These are phyloP conservation scores for Oropetium thomaeum DNA, from an alignment of 176 grass and related monocot species.

Conservation along the genomic window DNA sequence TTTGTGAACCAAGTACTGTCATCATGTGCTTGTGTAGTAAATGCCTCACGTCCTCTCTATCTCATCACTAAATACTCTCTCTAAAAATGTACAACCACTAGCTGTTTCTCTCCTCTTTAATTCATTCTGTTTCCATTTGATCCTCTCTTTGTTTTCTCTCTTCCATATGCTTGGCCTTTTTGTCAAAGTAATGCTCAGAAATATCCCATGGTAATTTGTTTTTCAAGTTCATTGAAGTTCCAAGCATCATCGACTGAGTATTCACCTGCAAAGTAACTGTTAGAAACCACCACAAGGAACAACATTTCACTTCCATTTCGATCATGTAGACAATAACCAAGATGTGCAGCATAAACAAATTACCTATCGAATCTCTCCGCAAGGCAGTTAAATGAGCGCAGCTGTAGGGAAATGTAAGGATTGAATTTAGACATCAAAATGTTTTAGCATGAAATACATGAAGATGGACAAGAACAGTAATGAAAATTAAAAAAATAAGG, in stretches of 20 bases:
- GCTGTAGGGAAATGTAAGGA: constrained; percentile 43
- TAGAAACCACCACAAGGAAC: neutral
- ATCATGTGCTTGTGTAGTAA: no score
- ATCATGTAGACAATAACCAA: neutral
- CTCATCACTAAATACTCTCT: no score
- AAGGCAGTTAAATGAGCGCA: constrained; percentile 89
- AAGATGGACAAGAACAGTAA: neutral
- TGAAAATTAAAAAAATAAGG: constrained; percentile 9
- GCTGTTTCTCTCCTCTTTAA: no score
- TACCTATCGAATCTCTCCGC: constrained; percentile 81
- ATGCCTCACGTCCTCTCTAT: no score
- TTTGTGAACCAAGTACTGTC: no score
- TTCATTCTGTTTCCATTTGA: no score
- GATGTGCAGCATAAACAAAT: neutral
- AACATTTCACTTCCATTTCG: neutral
- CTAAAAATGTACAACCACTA: no score
- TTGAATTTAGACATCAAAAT: constrained; percentile 3
- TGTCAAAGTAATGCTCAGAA: constrained; percentile 32
- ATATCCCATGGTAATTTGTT: constrained; percentile 82
- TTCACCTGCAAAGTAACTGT: constrained; percentile 49
- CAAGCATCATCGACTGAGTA: constrained; percentile 80
- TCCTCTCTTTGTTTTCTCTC: no score
- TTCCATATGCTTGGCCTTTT: no score
- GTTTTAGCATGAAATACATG: neutral
- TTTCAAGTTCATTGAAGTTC: constrained; percentile 65